These are phyloP conservation scores for Neocucurbitaria cava DNA, from an alignment of 2,329 filamentous ascomycete species.

Conservation along the genomic window DNA sequence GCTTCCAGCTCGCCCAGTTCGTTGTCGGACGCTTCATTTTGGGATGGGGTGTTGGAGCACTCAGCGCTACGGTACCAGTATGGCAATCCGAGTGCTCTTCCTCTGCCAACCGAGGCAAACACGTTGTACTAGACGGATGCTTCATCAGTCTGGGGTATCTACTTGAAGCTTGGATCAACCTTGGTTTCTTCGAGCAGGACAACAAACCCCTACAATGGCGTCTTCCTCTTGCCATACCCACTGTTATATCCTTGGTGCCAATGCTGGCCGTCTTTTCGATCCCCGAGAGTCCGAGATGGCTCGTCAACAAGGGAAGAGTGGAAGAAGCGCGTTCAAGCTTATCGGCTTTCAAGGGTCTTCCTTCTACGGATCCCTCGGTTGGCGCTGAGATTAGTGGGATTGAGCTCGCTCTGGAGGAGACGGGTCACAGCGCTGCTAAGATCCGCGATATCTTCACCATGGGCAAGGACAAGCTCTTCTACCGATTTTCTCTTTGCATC, in stretches of 20 bases:
- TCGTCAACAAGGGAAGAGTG: conserved; percentile 70
- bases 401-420: conserved; percentile 60
- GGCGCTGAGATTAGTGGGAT: conserved; percentile 69
- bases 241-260: conserved; percentile 62
- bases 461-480: conserved; percentile 70
- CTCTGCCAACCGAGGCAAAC: conserved; percentile 49
- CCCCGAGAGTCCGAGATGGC: conserved; percentile 73
- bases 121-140: conserved; percentile 54
- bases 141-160: conserved; percentile 57
- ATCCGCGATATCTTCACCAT: conserved; percentile 60
- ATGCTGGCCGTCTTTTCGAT: conserved; percentile 69
- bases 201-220: conserved; percentile 68
- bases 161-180: conserved; percentile 58
- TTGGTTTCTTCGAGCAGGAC: conserved; percentile 65
- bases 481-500: conserved; percentile 60
- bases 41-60: conserved; percentile 53
- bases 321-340: conserved; percentile 66
- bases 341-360: conserved; percentile 50
- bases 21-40: conserved; percentile 55
- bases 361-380: conserved; percentile 59
- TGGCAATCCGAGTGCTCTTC: conserved; percentile 55
- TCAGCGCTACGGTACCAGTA: conserved; percentile 55
- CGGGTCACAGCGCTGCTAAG: conserved; percentile 66
- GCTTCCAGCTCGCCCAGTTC: conserved; percentile 57
- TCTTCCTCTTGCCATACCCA: conserved; percentile 72